phyloP scores from a whole-genome alignment of 2,329 filamentous ascomycete species.

The Botrytis fragariae region DNA sequence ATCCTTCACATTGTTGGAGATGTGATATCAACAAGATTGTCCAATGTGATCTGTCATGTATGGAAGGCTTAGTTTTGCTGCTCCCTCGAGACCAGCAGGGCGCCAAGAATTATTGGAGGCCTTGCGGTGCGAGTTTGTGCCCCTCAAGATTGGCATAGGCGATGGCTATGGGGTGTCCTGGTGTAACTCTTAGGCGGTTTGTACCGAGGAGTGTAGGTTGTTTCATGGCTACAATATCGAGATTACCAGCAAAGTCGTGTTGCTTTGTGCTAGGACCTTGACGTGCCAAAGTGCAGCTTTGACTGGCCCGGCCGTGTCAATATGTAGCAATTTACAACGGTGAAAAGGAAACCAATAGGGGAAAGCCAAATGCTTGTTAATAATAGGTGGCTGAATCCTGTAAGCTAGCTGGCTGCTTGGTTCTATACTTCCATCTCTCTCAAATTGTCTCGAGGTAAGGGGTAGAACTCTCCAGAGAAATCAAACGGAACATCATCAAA shows the following conservation, averaged over 20 bases:
- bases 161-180: not conserved
- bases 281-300: not conserved
- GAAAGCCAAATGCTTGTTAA: not conserved
- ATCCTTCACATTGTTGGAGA: not conserved
- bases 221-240: not conserved
- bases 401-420: not conserved
- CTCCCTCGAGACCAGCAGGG: not conserved
- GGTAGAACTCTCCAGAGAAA: not conserved
- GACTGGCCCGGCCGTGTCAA: not conserved
- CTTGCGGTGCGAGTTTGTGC: not conserved
- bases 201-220: not conserved
- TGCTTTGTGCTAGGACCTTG: not conserved
- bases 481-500: not conserved
- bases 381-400: not conserved
- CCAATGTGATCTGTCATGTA: not conserved
- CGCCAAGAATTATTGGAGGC: conserved; percentile 1
- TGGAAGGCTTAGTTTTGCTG: not conserved
- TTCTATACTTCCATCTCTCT: not conserved
- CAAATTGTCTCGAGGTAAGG: not conserved
- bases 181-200: not conserved
- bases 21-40: not conserved
- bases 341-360: not conserved
- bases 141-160: not conserved
- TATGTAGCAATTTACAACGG: not conserved
- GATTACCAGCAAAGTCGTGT: not conserved